These are phyloP conservation scores for Termitomyces sp. DNA, from an alignment of 768 basidiomycete species.

Conservation along the genomic window DNA sequence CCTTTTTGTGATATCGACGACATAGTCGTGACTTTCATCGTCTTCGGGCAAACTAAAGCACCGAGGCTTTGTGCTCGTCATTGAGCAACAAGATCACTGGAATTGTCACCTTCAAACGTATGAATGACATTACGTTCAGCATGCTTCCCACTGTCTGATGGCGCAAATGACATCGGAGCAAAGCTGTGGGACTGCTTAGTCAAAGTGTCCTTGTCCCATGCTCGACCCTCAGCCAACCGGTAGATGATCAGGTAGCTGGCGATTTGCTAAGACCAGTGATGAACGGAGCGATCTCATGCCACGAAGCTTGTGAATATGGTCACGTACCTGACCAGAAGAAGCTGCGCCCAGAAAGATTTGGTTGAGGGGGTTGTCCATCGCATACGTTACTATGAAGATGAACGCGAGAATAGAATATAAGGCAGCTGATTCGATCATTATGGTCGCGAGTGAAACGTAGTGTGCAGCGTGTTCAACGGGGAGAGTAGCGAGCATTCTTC, in stretches of 20 bases:
- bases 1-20: too few species aligned
- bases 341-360: conserved; percentile 24
- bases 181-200: background rate
- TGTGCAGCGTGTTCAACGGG: background rate
- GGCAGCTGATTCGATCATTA: conserved; percentile 31
- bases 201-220: conserved; percentile 17
- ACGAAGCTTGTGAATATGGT: background rate
- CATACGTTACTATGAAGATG: conserved; percentile 23
- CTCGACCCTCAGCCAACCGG: too few species aligned
- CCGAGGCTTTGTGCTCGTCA: too few species aligned
- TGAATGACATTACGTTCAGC: too few species aligned
- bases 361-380: conserved; percentile 24
- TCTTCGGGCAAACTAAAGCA: too few species aligned
- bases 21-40: too few species aligned
- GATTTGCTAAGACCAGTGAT: conserved; percentile 19
- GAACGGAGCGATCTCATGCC: background rate
- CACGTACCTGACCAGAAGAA: conserved; percentile 22
- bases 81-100: too few species aligned
- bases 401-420: conserved; percentile 26
- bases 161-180: too few species aligned
- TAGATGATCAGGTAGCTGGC: background rate
- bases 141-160: too few species aligned
- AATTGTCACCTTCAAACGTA: too few species aligned
- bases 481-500: background rate
- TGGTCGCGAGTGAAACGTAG: conserved; percentile 9